These are phyloP conservation scores for Aspergillus ochraceoroseus DNA, from an alignment of 2,329 filamentous ascomycete genomes.

Conservation along the genomic window DNA sequence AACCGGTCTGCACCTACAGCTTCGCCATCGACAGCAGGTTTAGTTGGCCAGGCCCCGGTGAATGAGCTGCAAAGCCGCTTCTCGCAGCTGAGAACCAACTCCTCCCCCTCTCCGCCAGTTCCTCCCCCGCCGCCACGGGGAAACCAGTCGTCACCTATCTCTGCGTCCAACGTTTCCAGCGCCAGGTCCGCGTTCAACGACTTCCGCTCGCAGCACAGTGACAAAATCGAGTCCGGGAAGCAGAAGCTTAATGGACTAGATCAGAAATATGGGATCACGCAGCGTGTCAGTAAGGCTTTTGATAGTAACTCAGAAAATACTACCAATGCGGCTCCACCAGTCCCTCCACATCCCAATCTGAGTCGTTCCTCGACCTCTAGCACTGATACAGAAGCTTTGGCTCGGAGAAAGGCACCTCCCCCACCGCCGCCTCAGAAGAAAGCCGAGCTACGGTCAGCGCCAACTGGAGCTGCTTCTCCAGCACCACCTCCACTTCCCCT, in stretches of 20 bases:
- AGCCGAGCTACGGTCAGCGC: slow-evolving; percentile 43
- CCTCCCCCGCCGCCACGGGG: slow-evolving; percentile 35
- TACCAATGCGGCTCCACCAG: slow-evolving; percentile 20
- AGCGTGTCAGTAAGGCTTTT: slow-evolving; percentile 47
- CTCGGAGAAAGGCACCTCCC: slow-evolving; percentile 50
- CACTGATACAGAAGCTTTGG: slow-evolving; percentile 31
- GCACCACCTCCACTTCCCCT: slow-evolving; percentile 55
- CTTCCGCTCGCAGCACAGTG: slow-evolving; percentile 65
- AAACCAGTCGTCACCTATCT: slow-evolving; percentile 57
- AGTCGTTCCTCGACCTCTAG: slow-evolving; percentile 23
- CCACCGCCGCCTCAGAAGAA: slow-evolving; percentile 58
- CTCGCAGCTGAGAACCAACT: slow-evolving; percentile 48
- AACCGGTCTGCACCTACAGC: slow-evolving; percentile 25
- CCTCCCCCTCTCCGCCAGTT: slow-evolving; percentile 27
- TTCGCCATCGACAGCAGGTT: slow-evolving; percentile 18
- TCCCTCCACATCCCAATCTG: slow-evolving; percentile 25
- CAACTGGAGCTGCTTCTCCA: slow-evolving; percentile 29
- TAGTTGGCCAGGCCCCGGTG: slow-evolving; percentile 45
- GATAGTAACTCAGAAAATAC: slow-evolving; percentile 35
- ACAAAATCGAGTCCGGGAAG: slow-evolving; percentile 61
- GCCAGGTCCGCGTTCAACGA: slow-evolving; percentile 60
- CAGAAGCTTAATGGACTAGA: slow-evolving; percentile 49
- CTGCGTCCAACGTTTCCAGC: slow-evolving; percentile 54
- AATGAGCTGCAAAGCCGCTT: slow-evolving; percentile 67
- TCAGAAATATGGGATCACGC: slow-evolving; percentile 40